Evolutionary conservation across 768 basidiomycete genomes (phyloP), one percentile per base, ranked within the genome.

Genomic region (Xerocomellus intermedius): DNA sequence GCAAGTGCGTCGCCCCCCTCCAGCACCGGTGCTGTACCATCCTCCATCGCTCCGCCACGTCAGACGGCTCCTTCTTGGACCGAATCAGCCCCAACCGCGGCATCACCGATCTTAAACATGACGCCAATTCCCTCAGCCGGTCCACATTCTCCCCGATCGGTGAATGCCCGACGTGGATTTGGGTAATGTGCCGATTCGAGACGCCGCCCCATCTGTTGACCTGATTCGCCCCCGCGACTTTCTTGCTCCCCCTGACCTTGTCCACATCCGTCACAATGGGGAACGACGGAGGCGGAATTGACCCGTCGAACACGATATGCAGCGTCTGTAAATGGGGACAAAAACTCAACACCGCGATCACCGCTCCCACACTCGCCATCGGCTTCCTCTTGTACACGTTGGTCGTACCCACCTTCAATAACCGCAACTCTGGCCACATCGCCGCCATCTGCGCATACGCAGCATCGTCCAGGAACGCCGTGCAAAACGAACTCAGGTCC

Each of bases 281-380:
- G 14, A 6, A 8, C 16, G 16, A 33, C 4, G 50, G 57, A 5
- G 57, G 58, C 10, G 41, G 50, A 17, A 53, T 42, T 21, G 55
- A 44, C 30, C 56, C 64, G 24, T 65, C 55, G 30, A 65, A 65
- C 24, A 52, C 45, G 9, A 65, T 45, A 10, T 54, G 55, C 35
- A 65, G 13, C n/a, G 42, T 49, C 6, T 54, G 39, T n/a, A 65
- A 46, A 3, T 14, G 32, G 12, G 50, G 54, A 48, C 64, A 65
- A 4, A 24, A 44, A 21, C 17, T 45, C 39, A 65, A 44, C 14
- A 62, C 44, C 13, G 57, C 48, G 10, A 62, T 48, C 22, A 65
- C 57, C 13, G 57, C 64, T 1, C 37, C 47, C 9, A 59, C 47
- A 4, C 55, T 60, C 14, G 64, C 61, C 9, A n/a, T 21, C 19